A percentile compares a stretch with the other conserved stretches of the same genome.
phyloP scores from a whole-genome alignment of 495 filamentous ascomycete genomes.

The Extremus antarcticus region DNA sequence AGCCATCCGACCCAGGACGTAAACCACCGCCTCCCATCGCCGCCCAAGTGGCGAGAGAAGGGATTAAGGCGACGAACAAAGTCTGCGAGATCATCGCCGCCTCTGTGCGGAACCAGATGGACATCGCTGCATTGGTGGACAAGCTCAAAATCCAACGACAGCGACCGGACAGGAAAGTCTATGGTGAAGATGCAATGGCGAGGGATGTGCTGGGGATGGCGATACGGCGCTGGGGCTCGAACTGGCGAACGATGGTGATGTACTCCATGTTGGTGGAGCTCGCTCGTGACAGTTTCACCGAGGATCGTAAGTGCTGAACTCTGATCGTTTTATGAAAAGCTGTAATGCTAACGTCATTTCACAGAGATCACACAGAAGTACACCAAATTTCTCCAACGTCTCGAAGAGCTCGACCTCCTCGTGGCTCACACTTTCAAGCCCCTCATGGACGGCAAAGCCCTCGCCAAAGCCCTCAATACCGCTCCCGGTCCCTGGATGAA shows the following conservation, averaged over 20 bases:
- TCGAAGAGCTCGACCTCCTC: conserved; percentile 38
- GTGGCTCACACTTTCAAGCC: conserved; percentile 29
- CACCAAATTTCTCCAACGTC: conserved; percentile 44
- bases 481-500: conserved; percentile 71
- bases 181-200: conserved; percentile 24
- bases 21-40: conserved; percentile 43
- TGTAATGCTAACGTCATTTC: conserved; percentile 17
- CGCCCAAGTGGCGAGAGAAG: conserved; percentile 55
- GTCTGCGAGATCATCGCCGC: conserved; percentile 52
- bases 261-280: conserved; percentile 41
- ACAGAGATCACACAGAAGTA: conserved; percentile 36
- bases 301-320: no score
- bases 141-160: conserved; percentile 28
- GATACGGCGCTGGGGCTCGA: conserved; percentile 61
- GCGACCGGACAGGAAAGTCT: conserved; percentile 11
- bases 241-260: conserved; percentile 66
- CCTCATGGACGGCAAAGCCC: conserved; percentile 44
- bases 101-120: conserved; percentile 44
- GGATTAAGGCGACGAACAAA: conserved; percentile 69
- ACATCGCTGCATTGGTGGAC: conserved; percentile 51
- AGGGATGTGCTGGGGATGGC: conserved; percentile 57
- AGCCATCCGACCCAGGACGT: conserved; percentile 31
- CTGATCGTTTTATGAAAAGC: no score
- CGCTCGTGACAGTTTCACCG: background rate
- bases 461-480: conserved; percentile 48